Evolutionary conservation across 2,329 filamentous ascomycete species (phyloP).

Genomic region (Xylariales sp.): DNA sequence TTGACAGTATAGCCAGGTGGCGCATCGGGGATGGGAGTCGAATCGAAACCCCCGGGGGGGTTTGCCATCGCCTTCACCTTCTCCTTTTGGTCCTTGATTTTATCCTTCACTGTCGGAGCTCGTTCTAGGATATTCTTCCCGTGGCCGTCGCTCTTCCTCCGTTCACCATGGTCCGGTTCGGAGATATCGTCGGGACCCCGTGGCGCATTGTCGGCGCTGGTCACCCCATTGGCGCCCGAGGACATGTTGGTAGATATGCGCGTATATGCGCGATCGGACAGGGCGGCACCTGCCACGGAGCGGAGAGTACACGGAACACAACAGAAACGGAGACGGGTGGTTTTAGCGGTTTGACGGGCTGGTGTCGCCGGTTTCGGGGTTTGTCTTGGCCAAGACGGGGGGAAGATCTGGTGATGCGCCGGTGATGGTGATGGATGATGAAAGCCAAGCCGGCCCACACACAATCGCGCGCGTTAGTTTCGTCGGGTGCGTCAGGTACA

Average conservation of each 20-base stretch:
- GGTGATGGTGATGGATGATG: constrained; percentile 32
- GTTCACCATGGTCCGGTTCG: constrained; percentile 27
- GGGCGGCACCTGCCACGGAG: constrained; percentile 20
- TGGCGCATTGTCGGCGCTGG: constrained; percentile 52
- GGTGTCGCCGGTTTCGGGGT: constrained; percentile 23
- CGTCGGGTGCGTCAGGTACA: constrained; percentile 9
- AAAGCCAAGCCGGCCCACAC: constrained; percentile 38
- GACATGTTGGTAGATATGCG: constrained; percentile 32
- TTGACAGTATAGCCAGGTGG: constrained; percentile 85
- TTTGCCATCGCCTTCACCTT: constrained; percentile 56
- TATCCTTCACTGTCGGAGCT: constrained; percentile 48
- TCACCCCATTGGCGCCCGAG: constrained; percentile 28
- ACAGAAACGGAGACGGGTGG: constrained; percentile 16
- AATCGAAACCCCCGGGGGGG: constrained; percentile 82
- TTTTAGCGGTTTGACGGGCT: constrained; percentile 4
- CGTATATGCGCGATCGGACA: constrained; percentile 20
- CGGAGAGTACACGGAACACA: not conserved
- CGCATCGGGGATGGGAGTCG: constrained; percentile 78
- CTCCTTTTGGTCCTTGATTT: constrained; percentile 52
- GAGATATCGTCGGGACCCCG: constrained; percentile 37
- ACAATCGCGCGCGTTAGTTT: constrained; percentile 11
- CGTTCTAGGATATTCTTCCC: constrained; percentile 29
- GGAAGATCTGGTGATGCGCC: constrained; percentile 1
- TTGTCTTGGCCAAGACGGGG: constrained; percentile 27
- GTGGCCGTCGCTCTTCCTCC: constrained; percentile 25